These are phyloP conservation scores for Beauveria caledonica DNA, from an alignment of 2,329 filamentous ascomycete genomes.

Conservation along the genomic window DNA sequence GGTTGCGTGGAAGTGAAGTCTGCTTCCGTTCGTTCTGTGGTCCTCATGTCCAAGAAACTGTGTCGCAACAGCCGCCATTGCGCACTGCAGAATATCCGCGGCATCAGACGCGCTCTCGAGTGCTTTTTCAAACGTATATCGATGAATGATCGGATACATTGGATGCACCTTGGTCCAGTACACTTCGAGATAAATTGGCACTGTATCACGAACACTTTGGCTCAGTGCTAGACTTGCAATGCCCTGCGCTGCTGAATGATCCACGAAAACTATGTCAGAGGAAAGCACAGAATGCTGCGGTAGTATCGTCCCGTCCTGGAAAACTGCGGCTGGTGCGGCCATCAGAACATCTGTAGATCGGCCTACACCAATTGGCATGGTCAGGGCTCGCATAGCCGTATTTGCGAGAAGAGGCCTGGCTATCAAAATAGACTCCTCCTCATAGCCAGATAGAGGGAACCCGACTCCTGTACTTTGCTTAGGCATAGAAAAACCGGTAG, in stretches of 20 bases:
- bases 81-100: slow-evolving; percentile 37
- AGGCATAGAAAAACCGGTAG: not conserved
- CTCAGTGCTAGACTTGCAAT: slow-evolving; percentile 23
- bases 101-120: slow-evolving; percentile 24
- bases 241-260: not conserved
- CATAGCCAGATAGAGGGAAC: slow-evolving; percentile 27
- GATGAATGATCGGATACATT: slow-evolving; percentile 43
- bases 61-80: slow-evolving; percentile 50
- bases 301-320: slow-evolving; percentile 18
- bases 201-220: slow-evolving; percentile 31
- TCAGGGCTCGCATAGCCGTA: slow-evolving; percentile 38
- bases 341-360: slow-evolving; percentile 42
- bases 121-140: slow-evolving; percentile 33
- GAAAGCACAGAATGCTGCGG: not conserved
- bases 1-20: slow-evolving; percentile 44
- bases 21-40: slow-evolving; percentile 40
- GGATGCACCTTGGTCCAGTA: slow-evolving; percentile 46
- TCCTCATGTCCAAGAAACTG: slow-evolving; percentile 41
- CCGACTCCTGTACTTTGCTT: not conserved
- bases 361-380: slow-evolving; percentile 38
- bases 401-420: slow-evolving; percentile 28
- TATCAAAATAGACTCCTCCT: slow-evolving; percentile 28
- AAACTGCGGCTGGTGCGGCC: slow-evolving; percentile 33
- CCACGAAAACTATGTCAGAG: not conserved
- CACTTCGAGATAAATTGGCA: slow-evolving; percentile 42